Evolutionary conservation across 2,329 filamentous ascomycete species (phyloP).

Genomic region (Hymenoscyphus fraxineus): DNA sequence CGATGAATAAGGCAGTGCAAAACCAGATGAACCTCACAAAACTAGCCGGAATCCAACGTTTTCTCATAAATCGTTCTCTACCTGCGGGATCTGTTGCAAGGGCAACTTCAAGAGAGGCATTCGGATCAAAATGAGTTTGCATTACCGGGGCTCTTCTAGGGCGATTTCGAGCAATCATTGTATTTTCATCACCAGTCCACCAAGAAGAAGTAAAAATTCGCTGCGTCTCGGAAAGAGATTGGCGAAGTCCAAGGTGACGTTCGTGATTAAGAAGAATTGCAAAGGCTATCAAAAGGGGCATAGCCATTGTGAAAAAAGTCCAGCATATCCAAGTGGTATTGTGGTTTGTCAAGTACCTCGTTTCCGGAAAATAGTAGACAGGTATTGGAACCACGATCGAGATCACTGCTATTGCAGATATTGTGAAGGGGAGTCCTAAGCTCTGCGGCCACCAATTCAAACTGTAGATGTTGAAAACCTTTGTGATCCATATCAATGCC

Average conservation of each 20-base stretch:
- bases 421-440: conserved; percentile 61
- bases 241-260: conserved; percentile 57
- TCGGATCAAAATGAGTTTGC: conserved; percentile 29
- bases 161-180: conserved; percentile 41
- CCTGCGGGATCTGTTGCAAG: conserved; percentile 26
- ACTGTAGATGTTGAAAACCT: conserved; percentile 67
- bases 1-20: conserved; percentile 59
- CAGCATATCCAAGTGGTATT: conserved; percentile 68
- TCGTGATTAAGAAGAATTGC: conserved; percentile 60
- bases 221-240: conserved; percentile 62
- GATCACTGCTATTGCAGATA: conserved; percentile 57
- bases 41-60: conserved; percentile 58
- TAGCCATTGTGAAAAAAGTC: conserved; percentile 67
- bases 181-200: conserved; percentile 57
- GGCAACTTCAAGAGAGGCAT: conserved; percentile 32
- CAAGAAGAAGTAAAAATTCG: conserved; percentile 63
- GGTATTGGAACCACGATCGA: conserved; percentile 58
- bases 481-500: conserved; percentile 67
- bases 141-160: conserved; percentile 38
- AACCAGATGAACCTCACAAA: conserved; percentile 70
- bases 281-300: conserved; percentile 64
- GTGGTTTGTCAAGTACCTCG: conserved; percentile 53
- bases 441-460: conserved; percentile 68
- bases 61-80: conserved; percentile 25
- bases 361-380: conserved; percentile 52